A percentile compares a stretch with the other conserved stretches of the same genome.
Conservation (phyloP, 352 stramenopile species). For the Phytophthora sansomeana region DNA sequence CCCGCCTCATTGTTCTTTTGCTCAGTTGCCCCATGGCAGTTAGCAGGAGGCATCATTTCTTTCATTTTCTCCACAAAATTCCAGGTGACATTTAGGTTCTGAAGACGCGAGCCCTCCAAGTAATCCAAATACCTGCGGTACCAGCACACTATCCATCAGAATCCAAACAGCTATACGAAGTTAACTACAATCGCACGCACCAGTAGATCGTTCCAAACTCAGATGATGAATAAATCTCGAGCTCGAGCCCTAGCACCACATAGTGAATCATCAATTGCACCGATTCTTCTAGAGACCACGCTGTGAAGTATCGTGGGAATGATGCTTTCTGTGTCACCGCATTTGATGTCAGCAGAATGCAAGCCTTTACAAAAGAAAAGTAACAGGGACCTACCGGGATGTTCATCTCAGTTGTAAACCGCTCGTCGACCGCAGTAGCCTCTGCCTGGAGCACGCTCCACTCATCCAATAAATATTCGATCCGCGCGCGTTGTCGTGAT, state of each 20-base stretch:
- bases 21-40: slow-evolving; percentile 17
- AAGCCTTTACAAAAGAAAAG: not conserved
- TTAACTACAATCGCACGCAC: slow-evolving; percentile 34
- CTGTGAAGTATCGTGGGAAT: slow-evolving; percentile 85
- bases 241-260: slow-evolving; percentile 73
- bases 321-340: slow-evolving; percentile 58
- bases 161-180: not conserved
- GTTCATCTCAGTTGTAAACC: slow-evolving; percentile 84
- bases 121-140: slow-evolving; percentile 82
- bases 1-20: slow-evolving; percentile 21
- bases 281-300: slow-evolving; percentile 81
- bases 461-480: slow-evolving; percentile 86
- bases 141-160: slow-evolving; percentile 9
- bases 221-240: slow-evolving; percentile 79
- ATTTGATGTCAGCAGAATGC: slow-evolving; percentile 1
- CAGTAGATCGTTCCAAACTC: slow-evolving; percentile 84
- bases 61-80: slow-evolving; percentile 87
- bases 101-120: slow-evolving; percentile 79
- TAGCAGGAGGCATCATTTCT: slow-evolving; percentile 53
- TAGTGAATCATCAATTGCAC: slow-evolving; percentile 85
- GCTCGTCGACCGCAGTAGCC: slow-evolving; percentile 75
- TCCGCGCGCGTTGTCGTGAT: slow-evolving; percentile 78
- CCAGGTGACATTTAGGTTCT: slow-evolving; percentile 86
- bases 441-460: slow-evolving; percentile 82
- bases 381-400: slow-evolving; percentile 64